phyloP scores from a whole-genome alignment of 305 asterid species.

The Caryopteris hybrid region DNA sequence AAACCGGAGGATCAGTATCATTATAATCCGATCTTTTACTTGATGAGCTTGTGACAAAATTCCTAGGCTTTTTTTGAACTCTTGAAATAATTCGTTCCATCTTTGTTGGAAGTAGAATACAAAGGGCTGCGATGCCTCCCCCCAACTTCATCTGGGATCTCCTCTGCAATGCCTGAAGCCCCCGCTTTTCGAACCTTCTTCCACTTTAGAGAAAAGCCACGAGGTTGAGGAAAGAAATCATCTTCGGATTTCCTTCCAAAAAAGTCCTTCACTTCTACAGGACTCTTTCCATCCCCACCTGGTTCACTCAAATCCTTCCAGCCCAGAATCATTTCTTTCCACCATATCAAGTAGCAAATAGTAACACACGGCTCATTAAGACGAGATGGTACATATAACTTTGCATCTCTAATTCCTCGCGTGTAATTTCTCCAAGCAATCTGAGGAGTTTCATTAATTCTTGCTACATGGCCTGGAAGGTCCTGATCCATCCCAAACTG shows the following conservation, averaged over 20 bases:
- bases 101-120: no score
- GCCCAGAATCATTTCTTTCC: slow-evolving; percentile 27
- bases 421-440: slow-evolving; percentile 35
- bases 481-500: slow-evolving; percentile 60
- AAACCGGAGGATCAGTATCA: no score
- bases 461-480: slow-evolving; percentile 25
- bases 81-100: no score
- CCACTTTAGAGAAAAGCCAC: background rate
- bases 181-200: no score
- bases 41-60: no score
- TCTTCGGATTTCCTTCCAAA: background rate
- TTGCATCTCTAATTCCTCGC: no score
- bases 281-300: background rate
- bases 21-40: no score
- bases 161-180: no score
- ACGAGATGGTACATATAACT: slow-evolving; percentile 28
- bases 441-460: slow-evolving; percentile 7
- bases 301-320: slow-evolving; percentile 35
- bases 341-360: slow-evolving; percentile 26
- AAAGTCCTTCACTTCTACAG: background rate
- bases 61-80: no score
- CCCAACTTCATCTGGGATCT: no score
- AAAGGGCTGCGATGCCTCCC: no score
- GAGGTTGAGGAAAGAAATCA: background rate
- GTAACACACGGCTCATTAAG: slow-evolving; percentile 29